Conservation (phyloP, 257 asterid genomes). For the Jasminum sambac region DNA sequence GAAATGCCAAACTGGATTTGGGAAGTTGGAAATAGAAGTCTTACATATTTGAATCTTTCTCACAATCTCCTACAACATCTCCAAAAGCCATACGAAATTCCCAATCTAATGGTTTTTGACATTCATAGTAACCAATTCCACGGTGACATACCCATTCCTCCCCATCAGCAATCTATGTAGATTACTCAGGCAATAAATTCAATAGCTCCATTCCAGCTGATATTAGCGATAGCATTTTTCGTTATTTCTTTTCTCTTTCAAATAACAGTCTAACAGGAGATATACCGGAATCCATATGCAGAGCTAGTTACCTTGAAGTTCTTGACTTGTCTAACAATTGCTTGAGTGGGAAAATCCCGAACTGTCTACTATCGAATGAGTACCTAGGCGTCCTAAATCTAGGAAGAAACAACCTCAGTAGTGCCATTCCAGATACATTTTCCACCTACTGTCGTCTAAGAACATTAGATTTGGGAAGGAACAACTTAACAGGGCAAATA, state of each 20-base stretch:
- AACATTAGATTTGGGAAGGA: constrained; percentile 45
- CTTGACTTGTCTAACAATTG: constrained; percentile 44
- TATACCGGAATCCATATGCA: constrained; percentile 46
- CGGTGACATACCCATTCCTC: constrained; percentile 37
- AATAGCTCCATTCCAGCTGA: constrained; percentile 29
- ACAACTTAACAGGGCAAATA: constrained; percentile 37
- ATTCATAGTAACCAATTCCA: neutral
- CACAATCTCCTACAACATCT: constrained; percentile 40
- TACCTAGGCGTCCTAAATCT: constrained; percentile 41
- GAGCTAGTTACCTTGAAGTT: constrained; percentile 35
- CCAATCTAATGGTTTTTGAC: constrained; percentile 5
- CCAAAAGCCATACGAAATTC: constrained; percentile 46
- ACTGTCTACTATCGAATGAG: constrained; percentile 27
- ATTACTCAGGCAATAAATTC: constrained; percentile 44
- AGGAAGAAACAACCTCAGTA: constrained; percentile 33
- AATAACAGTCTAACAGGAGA: constrained; percentile 34
- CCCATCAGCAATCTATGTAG: constrained; percentile 35
- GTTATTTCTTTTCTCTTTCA: constrained; percentile 40
- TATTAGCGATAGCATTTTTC: constrained; percentile 8
- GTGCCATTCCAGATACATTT: constrained; percentile 35
- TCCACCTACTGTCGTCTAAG: constrained; percentile 28
- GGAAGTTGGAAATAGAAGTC: constrained; percentile 37
- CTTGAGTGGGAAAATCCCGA: constrained; percentile 43
- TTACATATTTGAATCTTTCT: constrained; percentile 46
- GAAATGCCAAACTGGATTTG: constrained; percentile 62